Conservation (phyloP, 805 yeast genomes). For the Saccharomycopsis oosterbeekiorum region DNA sequence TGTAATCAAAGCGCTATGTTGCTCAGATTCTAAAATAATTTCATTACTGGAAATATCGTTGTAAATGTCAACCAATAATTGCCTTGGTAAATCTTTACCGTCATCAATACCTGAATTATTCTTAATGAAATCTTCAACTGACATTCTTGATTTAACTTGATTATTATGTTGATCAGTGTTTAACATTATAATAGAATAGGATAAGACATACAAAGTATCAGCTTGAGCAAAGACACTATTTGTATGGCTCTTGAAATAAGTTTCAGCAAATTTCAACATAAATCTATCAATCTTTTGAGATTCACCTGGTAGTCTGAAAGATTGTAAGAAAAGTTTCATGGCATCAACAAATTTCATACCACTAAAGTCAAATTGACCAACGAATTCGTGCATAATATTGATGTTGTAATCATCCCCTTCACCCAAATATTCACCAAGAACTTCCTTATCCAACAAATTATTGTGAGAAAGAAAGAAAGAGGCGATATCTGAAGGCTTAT, state of each 20-base stretch:
- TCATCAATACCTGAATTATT: constrained; percentile 92
- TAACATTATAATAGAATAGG: constrained; percentile 85
- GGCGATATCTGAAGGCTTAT: constrained; percentile 64
- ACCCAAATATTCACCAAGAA: constrained; percentile 86
- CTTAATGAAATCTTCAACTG: constrained; percentile 72
- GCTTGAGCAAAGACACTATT: constrained; percentile 72
- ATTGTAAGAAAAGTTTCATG: constrained; percentile 71
- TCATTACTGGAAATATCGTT: constrained; percentile 76
- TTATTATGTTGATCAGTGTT: constrained; percentile 92
- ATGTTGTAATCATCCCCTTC: constrained; percentile 74
- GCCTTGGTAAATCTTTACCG: constrained; percentile 72
- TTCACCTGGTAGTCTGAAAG: constrained; percentile 93
- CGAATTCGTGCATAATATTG: constrained; percentile 86
- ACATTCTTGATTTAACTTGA: constrained; percentile 80
- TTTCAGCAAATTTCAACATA: constrained; percentile 93
- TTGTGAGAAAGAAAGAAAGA: constrained; percentile 55
- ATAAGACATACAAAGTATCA: constrained; percentile 85
- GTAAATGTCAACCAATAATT: constrained; percentile 57
- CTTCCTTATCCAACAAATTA: constrained; percentile 72
- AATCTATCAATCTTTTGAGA: constrained; percentile 95
- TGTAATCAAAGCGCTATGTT: constrained; percentile 77
- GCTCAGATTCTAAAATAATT: constrained; percentile 86
- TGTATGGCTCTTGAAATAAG: constrained; percentile 84
- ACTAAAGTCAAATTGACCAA: constrained; percentile 74
- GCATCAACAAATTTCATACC: constrained; percentile 72